A percentile compares a stretch with the other conserved stretches of the same genome.
phyloP scores from a whole-genome alignment of 1,284 basidiomycete species.

The Ceratobasidium sp. region DNA sequence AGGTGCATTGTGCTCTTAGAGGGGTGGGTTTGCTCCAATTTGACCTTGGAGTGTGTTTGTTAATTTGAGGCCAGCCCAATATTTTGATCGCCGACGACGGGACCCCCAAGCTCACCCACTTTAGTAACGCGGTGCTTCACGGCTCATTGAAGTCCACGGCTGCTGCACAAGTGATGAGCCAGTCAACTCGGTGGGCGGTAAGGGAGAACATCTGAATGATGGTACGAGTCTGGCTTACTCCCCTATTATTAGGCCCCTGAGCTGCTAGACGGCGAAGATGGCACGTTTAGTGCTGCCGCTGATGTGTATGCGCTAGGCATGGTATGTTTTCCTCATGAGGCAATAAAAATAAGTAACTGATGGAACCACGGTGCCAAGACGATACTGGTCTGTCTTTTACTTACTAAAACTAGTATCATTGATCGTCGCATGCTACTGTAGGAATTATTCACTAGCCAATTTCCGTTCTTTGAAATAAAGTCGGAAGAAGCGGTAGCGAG shows the following conservation, averaged over 20 bases:
- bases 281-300: not conserved
- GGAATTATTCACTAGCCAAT: not conserved
- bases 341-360: not conserved
- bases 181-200: not conserved
- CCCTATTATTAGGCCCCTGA: not conserved
- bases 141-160: not conserved
- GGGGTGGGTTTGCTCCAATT: not conserved
- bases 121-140: not conserved
- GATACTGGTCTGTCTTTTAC: not conserved
- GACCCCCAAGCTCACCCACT: slow-evolving; percentile 2
- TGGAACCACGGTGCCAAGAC: not conserved
- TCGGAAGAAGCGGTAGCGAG: not conserved
- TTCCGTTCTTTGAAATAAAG: not conserved
- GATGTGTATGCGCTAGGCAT: slow-evolving; percentile 12
- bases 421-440: not conserved
- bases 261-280: not conserved
- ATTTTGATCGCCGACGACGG: not conserved
- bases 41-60: not conserved
- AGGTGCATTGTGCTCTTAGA: no score
- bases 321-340: not conserved
- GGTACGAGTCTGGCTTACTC: no score
- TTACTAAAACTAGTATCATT: not conserved
- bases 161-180: not conserved
- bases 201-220: not conserved
- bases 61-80: not conserved